Percentiles rank a stretch among this genome's conserved stretches.
Evolutionary conservation across 148 eudicot genomes (phyloP).

Genomic region (Nepenthes gracilis): DNA sequence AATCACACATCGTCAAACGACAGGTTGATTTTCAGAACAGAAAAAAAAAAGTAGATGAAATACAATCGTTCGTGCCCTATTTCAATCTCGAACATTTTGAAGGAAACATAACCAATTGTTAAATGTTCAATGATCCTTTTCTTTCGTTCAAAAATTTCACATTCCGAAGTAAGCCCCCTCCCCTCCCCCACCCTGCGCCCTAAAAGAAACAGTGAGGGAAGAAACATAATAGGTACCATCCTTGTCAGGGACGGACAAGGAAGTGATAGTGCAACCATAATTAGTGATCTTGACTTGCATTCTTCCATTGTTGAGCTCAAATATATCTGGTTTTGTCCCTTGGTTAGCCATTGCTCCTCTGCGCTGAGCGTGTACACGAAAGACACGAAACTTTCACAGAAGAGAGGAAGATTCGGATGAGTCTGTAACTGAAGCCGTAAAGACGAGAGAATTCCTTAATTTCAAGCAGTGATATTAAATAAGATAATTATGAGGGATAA

Average conservation of each 20-base stretch:
- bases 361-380: no score
- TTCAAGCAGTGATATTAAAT: no score
- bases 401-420: no score
- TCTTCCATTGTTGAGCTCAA: conserved; percentile 81
- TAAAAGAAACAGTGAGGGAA: no score
- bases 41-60: background rate
- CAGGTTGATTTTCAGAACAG: background rate
- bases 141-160: background rate
- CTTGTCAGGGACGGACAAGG: conserved; percentile 67
- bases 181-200: no score
- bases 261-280: conserved; percentile 85
- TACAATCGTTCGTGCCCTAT: background rate
- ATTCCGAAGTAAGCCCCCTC: background rate
- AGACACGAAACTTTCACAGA: no score
- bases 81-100: no score
- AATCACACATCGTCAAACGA: background rate
- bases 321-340: conserved; percentile 40
- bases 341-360: conserved; percentile 32
- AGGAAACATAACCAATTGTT: no score
- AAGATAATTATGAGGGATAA: no score
- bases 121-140: no score
- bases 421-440: no score
- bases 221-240: conserved; percentile 24
- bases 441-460: no score
- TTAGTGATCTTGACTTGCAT: conserved; percentile 65